Conservation (phyloP, 257 asterid species). For the Solanum verrucosum region DNA sequence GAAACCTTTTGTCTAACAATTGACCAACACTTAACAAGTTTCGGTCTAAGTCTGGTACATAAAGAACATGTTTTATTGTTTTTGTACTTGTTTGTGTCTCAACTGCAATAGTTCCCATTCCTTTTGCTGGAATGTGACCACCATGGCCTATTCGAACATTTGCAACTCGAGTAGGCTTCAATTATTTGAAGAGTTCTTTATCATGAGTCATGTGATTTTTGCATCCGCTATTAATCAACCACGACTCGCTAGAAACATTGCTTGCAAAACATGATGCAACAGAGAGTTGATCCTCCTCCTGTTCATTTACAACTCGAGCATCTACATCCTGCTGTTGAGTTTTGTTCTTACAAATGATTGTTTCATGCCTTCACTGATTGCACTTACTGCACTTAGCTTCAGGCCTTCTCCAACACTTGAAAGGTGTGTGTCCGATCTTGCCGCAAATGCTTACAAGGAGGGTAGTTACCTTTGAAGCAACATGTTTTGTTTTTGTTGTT, state of each 20-base stretch:
- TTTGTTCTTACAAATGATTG: background rate
- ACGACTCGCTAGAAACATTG: background rate
- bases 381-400: background rate
- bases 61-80: background rate
- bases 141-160: background rate
- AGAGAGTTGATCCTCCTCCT: background rate
- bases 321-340: background rate
- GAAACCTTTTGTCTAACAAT: no score
- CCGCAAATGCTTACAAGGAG: background rate
- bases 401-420: background rate
- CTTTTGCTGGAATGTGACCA: background rate
- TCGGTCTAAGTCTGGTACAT: background rate
- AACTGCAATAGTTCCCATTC: background rate
- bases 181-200: no score
- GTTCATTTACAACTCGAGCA: background rate
- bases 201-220: background rate
- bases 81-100: background rate
- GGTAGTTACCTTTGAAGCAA: background rate
- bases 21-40: no score
- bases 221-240: background rate
- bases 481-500: no score
- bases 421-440: background rate
- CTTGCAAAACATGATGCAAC: background rate
- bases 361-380: background rate
- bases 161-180: background rate